Evolutionary conservation across 2,329 filamentous ascomycete genomes (phyloP).

Genomic region (Thielaviopsis populi): DNA sequence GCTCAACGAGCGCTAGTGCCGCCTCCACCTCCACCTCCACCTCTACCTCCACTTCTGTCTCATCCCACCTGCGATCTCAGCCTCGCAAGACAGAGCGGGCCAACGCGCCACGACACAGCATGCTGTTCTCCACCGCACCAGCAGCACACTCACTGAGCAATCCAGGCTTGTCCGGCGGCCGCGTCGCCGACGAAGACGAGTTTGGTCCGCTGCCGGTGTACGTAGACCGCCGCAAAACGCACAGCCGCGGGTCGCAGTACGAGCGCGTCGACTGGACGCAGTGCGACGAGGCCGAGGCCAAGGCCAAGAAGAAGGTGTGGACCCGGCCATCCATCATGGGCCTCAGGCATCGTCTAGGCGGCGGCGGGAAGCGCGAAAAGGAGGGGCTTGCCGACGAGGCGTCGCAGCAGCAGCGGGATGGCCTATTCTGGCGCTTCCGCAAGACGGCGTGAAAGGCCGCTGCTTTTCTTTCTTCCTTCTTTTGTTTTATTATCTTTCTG

Average conservation of each 20-base stretch:
- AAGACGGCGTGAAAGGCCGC: background rate
- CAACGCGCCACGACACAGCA: background rate
- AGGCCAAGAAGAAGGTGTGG: constrained; percentile 16
- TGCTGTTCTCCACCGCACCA: background rate
- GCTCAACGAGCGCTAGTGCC: background rate
- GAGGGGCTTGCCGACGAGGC: background rate
- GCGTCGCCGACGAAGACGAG: background rate
- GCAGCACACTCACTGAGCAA: background rate
- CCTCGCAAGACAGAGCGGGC: background rate
- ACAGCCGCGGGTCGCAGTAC: background rate
- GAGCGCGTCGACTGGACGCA: constrained; percentile 42
- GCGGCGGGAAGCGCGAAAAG: constrained; percentile 20
- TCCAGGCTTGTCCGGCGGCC: background rate
- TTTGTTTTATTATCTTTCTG: background rate
- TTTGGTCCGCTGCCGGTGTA: background rate
- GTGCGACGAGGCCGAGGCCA: constrained; percentile 34
- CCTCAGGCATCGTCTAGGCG: constrained; percentile 12
- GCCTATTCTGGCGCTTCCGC: constrained; percentile 6
- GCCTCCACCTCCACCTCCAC: background rate
- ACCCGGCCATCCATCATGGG: constrained; percentile 30
- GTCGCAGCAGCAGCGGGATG: background rate
- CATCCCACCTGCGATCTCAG: background rate
- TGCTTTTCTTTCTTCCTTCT: background rate
- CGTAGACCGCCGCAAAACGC: background rate
- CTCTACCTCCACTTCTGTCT: background rate